Evolutionary conservation across 495 filamentous ascomycete species (phyloP), one percentile per base, ranked within the genome.

Genomic region (Pseudevernia furfuracea): DNA sequence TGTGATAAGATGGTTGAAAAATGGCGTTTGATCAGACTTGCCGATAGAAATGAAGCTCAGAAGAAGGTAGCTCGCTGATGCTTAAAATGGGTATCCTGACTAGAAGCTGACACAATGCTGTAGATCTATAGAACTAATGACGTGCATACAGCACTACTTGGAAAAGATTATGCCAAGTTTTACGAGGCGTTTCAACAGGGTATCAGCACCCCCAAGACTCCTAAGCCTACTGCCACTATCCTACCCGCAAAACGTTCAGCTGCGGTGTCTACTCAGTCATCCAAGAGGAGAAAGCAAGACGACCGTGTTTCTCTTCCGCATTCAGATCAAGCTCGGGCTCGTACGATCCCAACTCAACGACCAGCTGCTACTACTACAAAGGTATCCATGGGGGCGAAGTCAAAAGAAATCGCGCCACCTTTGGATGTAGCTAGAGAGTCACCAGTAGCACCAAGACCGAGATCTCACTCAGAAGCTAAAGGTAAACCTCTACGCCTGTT

Each of bases 1-100:
- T 34, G 28, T 34, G 52, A 55, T 3, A n/a, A 6, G 9, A 34
- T 55, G 30, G 5, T 55, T 4, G 52, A 55, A n/a, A 32, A 34
- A 55, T 55, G 52, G 52, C 52, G 52, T 11, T 55, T 34, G 5
- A 55, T 55, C 52, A 55, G 17, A 34, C 28, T 34, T 55, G 52
- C 52, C n/a, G 52, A 55, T 34, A 55, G 34, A 21, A 34, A 36
- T 17, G 34, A 3, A 34, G 6, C 17, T n/a, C 14, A 6, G 12
- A 55, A 55, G 5, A 55, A 55, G 30, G 30, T 53, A 55, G 30
- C 30, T 55, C 34, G 30, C 14, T 30, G 25, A 49, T 14, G 19
- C 46, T 14, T 14, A 3, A 10, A 1, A 3, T 7, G 21, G 30
- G 17, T 10, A 25, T 10, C 11, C 0, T 21, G 17, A 34, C 1